A percentile compares a stretch with the other conserved stretches of the same genome.
phyloP scores from a whole-genome alignment of 441 rosid genomes.

The Mallotus japonicus region DNA sequence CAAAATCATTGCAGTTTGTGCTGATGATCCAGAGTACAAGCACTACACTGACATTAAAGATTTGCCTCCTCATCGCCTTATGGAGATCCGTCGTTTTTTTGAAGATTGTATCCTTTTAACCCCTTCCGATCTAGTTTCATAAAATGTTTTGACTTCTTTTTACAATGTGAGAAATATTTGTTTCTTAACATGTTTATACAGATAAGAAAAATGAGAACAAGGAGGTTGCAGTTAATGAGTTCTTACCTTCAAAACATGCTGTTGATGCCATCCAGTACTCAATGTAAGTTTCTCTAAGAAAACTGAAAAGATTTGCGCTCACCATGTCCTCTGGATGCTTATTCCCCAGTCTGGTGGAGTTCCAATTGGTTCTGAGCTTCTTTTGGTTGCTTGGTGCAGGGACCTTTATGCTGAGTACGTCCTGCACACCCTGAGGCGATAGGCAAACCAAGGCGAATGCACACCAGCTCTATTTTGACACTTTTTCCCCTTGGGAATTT shows the following conservation, averaged over 20 bases:
- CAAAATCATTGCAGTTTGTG: constrained; percentile 95
- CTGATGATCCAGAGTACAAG: constrained; percentile 95
- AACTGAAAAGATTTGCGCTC: not conserved
- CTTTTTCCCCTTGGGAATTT: constrained; percentile 9
- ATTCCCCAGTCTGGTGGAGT: not conserved
- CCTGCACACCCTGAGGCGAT: constrained; percentile 73
- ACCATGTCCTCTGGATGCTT: constrained; percentile 3
- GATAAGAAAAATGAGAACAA: constrained; percentile 98
- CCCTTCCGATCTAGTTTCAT: not conserved
- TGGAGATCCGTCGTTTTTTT: constrained; percentile 90
- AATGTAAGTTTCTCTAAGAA: constrained; percentile 47
- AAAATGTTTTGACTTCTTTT: not conserved
- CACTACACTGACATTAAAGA: constrained; percentile 84
- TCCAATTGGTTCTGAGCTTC: constrained; percentile 13
- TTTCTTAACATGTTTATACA: constrained; percentile 34
- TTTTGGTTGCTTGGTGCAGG: constrained; percentile 44
- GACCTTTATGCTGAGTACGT: constrained; percentile 93
- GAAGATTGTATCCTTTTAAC: constrained; percentile 75
- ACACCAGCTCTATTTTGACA: not conserved
- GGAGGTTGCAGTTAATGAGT: constrained; percentile 90
- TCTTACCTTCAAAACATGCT: constrained; percentile 65
- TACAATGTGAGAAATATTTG: not conserved
- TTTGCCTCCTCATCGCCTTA: constrained; percentile 92
- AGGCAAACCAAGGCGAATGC: not conserved
- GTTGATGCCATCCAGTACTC: constrained; percentile 80